Base-by-base conservation (phyloP, 192 early-diverging fungal species). In the Gamsiella multidivaricata region DNA sequence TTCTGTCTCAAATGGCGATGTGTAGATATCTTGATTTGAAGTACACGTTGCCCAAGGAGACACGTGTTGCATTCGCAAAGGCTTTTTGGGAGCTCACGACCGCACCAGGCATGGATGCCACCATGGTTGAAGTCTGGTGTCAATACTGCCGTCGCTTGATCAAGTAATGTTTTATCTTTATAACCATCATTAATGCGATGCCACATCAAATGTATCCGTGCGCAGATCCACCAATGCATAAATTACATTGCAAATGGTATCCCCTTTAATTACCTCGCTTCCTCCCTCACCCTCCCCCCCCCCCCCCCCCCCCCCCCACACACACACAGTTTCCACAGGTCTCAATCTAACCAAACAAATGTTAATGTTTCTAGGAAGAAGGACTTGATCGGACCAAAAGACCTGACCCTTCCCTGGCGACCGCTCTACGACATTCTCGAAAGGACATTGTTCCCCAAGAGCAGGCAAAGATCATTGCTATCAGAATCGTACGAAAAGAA, bases 361-460 rank as follows among this genome's bases (percentile, higher is more conserved):
- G 85, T 32, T 29, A 54, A 55, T 55, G n/a, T 37, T 47, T 26
- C 32, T 60, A 92, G 90, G 80, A 90, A 91, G 70, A 86, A 91
- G 79, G 82, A 87, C 22, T 51, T 84, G 61, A 67, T 96, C 20
- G 89, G 88, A 4, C 75, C 82, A 5, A 83, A 89, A 14, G 87
- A 88, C 46, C 57, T 96, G 7, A 67, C 79, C n/a, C 75, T 96
- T 31, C 86, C 90, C 31, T 96, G 95, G 95, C 62, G 88, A 39
- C 90, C 90, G 26, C 64, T 94, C 29, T 95, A 89, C 82, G 85
- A 91, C 17, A 73, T 87, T 55, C 83, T 91, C 46, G 66, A 85
- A 22, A 51, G 51, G 37, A 80, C 83, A 32, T 78, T 88, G 41
- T 89, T 91, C 68, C 90, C 91, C 51, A 91, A 91, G 74, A 76